Evolutionary conservation across 805 yeast genomes (phyloP).

Genomic region (Candida maltosa): DNA sequence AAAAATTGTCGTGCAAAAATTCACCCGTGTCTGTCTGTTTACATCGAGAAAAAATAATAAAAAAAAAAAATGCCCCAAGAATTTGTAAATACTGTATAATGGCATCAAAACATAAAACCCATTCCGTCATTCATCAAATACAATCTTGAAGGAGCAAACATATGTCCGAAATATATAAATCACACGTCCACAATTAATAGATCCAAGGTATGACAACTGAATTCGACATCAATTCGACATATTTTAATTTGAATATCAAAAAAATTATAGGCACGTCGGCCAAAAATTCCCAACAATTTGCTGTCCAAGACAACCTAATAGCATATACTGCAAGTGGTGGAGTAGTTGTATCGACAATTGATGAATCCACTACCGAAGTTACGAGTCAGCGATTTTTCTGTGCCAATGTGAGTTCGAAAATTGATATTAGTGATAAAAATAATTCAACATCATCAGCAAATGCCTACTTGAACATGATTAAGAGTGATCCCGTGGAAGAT

Average conservation of each 20-base stretch:
- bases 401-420: slow-evolving; percentile 31
- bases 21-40: too few relatives aligned
- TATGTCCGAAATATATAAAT: slow-evolving; percentile 1
- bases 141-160: too few relatives aligned
- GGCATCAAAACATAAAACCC: too few relatives aligned
- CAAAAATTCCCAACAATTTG: slow-evolving; percentile 35
- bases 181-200: too few relatives aligned
- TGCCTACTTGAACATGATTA: slow-evolving; percentile 25
- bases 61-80: too few relatives aligned
- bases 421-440: neutral
- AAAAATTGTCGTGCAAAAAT: too few relatives aligned
- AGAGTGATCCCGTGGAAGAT: slow-evolving; percentile 7
- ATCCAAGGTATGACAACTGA: neutral
- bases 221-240: neutral
- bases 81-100: too few relatives aligned
- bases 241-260: slow-evolving; percentile 3
- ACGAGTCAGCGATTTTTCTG: slow-evolving; percentile 48
- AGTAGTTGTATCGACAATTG: slow-evolving; percentile 46
- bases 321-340: slow-evolving; percentile 63
- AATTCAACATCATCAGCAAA: slow-evolving; percentile 14
- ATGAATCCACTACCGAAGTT: slow-evolving; percentile 12
- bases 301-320: slow-evolving; percentile 35
- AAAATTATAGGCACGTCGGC: slow-evolving; percentile 47
- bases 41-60: too few relatives aligned
- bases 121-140: too few relatives aligned